phyloP scores from a whole-genome alignment of 2,329 filamentous ascomycete species.

The Nannizziopsis barbatae region DNA sequence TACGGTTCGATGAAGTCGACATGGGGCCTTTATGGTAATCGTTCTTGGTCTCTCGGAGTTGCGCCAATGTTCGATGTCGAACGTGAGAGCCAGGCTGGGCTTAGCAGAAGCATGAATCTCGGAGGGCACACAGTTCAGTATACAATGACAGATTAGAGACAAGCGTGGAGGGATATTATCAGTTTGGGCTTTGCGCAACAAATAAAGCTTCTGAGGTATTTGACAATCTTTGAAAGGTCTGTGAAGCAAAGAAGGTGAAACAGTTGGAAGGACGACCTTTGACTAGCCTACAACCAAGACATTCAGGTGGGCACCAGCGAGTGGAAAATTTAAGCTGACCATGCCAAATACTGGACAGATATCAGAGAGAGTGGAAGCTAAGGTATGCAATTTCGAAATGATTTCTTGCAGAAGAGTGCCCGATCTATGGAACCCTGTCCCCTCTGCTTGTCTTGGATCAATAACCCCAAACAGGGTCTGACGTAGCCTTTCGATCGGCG shows the following conservation, averaged over 20 bases:
- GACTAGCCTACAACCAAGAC: neutral
- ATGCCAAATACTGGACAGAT: neutral
- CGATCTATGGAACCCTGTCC: neutral
- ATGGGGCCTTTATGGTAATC: slow-evolving; percentile 20
- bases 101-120: too few relatives aligned
- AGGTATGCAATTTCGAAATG: neutral
- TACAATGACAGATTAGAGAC: neutral
- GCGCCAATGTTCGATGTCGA: neutral
- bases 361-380: slow-evolving; percentile 1
- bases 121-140: neutral
- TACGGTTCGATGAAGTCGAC: slow-evolving; percentile 39
- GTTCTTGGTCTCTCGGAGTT: neutral
- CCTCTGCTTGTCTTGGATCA: slow-evolving; percentile 6
- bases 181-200: neutral
- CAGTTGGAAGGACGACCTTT: neutral
- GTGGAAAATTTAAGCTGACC: neutral
- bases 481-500: slow-evolving; percentile 1
- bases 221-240: neutral
- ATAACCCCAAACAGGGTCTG: slow-evolving; percentile 6
- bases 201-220: neutral
- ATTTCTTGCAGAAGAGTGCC: neutral
- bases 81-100: too few relatives aligned
- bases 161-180: neutral
- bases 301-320: neutral
- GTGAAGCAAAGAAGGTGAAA: neutral